Evolutionary conservation across 23 red algal genomes (phyloP).

Genomic region (Gracilaria domingensis): DNA sequence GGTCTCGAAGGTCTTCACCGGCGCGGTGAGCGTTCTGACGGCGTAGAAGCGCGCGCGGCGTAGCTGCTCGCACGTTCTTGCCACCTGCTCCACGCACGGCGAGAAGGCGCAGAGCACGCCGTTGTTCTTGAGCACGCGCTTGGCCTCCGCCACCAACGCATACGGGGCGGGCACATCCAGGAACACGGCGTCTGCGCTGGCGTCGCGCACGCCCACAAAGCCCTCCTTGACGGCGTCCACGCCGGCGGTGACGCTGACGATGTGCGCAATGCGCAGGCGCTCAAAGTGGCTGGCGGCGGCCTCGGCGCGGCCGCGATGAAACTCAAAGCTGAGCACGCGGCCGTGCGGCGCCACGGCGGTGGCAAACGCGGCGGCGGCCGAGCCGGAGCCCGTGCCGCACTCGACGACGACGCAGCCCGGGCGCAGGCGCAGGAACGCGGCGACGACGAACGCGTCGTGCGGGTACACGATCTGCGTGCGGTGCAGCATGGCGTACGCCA

Average conservation of each 20-base stretch:
- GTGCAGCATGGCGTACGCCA: conserved; percentile 80
- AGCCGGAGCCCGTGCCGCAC: conserved; percentile 90
- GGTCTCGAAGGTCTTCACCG: conserved; percentile 53
- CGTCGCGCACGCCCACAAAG: conserved; percentile 60
- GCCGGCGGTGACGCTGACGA: conserved; percentile 30
- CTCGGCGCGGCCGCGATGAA: conserved; percentile 64
- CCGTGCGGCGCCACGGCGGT: conserved; percentile 80
- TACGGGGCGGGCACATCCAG: conserved; percentile 92
- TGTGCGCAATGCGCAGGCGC: conserved; percentile 20
- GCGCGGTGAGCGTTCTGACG: conserved; percentile 60
- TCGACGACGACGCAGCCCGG: conserved; percentile 82
- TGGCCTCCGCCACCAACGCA: conserved; percentile 43
- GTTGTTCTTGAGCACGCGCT: conserved; percentile 50
- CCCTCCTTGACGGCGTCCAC: conserved; percentile 71
- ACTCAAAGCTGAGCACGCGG: conserved; percentile 81
- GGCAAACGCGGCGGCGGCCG: conserved; percentile 79
- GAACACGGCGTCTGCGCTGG: conserved; percentile 78
- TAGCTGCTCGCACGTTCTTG: conserved; percentile 23
- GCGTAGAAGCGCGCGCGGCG: conserved; percentile 42
- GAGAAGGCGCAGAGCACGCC: conserved; percentile 81
- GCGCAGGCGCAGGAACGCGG: conserved; percentile 65
- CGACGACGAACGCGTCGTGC: conserved; percentile 82
- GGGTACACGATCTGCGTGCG: conserved; percentile 98
- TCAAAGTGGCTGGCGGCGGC: conserved; percentile 53
- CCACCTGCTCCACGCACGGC: conserved; percentile 97